Conservation (phyloP, 129 eudicot species). For the Flaveria ramosissima region DNA sequence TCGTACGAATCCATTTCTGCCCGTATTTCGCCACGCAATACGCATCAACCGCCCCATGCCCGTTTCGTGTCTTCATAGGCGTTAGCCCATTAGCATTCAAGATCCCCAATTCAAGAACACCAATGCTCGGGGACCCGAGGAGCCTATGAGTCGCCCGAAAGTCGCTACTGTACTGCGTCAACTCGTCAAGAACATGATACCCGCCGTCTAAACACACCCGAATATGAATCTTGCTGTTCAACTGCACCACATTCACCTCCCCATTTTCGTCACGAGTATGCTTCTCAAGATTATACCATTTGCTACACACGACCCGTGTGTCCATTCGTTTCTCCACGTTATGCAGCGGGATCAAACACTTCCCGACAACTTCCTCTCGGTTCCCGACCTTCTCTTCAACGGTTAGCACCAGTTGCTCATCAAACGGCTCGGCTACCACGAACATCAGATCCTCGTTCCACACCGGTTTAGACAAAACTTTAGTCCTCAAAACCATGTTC, state of each 20-base stretch:
- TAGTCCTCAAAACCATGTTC: slow-evolving; percentile 35
- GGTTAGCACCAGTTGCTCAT: slow-evolving; percentile 29
- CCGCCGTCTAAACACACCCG: slow-evolving; percentile 44
- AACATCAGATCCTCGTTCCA: slow-evolving; percentile 46
- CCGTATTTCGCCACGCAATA: slow-evolving; percentile 46
- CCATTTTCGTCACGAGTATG: slow-evolving; percentile 27
- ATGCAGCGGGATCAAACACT: slow-evolving; percentile 31
- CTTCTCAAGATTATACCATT: slow-evolving; percentile 41
- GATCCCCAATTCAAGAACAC: slow-evolving; percentile 36
- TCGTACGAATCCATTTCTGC: slow-evolving; percentile 41
- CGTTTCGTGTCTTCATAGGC: slow-evolving; percentile 38
- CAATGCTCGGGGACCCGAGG: slow-evolving; percentile 35
- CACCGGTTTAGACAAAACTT: slow-evolving; percentile 15
- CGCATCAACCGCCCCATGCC: slow-evolving; percentile 43
- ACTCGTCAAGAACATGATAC: slow-evolving; percentile 47
- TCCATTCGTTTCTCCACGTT: slow-evolving; percentile 37
- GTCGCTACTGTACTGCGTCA: slow-evolving; percentile 44
- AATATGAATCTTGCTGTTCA: slow-evolving; percentile 40
- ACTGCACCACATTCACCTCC: slow-evolving; percentile 19
- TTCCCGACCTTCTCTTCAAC: slow-evolving; percentile 35
- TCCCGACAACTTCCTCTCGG: slow-evolving; percentile 35
- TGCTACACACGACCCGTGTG: slow-evolving; percentile 4
- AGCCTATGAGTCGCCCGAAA: slow-evolving; percentile 27
- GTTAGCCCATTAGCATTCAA: slow-evolving; percentile 37
- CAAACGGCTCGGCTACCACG: slow-evolving; percentile 41